Evolutionary conservation across 2,329 filamentous ascomycete genomes (phyloP).

Genomic region (Fusarium brevicatenulatum): DNA sequence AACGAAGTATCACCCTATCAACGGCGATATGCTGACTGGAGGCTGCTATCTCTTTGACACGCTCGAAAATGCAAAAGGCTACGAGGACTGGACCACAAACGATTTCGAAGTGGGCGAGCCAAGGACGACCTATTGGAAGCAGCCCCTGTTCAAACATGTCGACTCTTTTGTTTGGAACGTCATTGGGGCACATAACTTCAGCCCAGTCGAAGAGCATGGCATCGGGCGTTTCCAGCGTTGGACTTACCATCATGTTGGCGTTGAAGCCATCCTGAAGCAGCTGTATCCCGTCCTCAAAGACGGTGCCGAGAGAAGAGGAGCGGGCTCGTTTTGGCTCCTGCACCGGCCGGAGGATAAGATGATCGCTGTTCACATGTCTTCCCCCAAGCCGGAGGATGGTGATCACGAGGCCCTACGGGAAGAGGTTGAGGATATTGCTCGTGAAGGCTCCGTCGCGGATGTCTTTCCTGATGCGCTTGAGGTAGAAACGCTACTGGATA

Average conservation of each 20-base stretch:
- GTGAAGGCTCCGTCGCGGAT: background rate
- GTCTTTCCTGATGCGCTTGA: constrained; percentile 25
- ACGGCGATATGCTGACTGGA: constrained; percentile 28
- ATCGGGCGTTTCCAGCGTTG: constrained; percentile 37
- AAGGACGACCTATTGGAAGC: constrained; percentile 36
- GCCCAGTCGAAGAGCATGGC: constrained; percentile 3
- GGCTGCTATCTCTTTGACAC: constrained; percentile 34
- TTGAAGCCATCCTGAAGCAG: constrained; percentile 24
- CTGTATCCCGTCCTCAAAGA: constrained; percentile 33
- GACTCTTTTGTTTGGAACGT: constrained; percentile 28
- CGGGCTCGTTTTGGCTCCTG: constrained; percentile 32
- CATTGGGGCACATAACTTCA: constrained; percentile 34
- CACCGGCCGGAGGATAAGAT: constrained; percentile 25
- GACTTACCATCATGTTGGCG: constrained; percentile 19
- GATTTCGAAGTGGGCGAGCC: constrained; percentile 38
- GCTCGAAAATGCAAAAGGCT: constrained; percentile 16
- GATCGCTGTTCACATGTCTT: constrained; percentile 28
- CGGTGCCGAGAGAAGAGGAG: constrained; percentile 23
- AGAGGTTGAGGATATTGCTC: background rate
- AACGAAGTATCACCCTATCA: constrained; percentile 27
- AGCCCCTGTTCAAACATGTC: constrained; percentile 30
- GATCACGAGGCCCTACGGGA: constrained; percentile 3
- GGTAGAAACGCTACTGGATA: constrained; percentile 1
- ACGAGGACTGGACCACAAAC: constrained; percentile 32
- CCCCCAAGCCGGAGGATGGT: background rate